A percentile compares a stretch with the other conserved stretches of the same genome.
phyloP scores from a whole-genome alignment of 2,329 filamentous ascomycete genomes.

The Trichoderma cornu-damae region DNA sequence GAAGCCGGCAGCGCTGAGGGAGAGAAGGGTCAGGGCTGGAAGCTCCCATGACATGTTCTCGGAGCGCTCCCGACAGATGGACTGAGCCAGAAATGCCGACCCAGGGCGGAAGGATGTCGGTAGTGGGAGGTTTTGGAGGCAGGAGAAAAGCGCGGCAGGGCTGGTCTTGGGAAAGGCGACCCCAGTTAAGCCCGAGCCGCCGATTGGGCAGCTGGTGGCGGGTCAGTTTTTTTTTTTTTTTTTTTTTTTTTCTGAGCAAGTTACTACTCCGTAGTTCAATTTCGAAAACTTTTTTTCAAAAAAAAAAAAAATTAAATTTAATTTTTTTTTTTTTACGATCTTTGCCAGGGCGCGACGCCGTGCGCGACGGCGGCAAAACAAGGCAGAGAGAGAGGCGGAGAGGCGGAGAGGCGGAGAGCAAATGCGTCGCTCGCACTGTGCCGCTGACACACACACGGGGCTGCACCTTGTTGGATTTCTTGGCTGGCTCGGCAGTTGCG shows the following conservation, averaged over 20 bases:
- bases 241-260: not conserved
- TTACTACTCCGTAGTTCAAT: too few species aligned
- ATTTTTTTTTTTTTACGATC: not conserved
- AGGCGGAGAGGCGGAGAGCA: too few species aligned
- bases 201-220: constrained; percentile 24
- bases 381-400: too few species aligned
- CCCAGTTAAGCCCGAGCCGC: constrained; percentile 27
- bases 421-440: too few species aligned
- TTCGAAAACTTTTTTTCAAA: too few species aligned
- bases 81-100: constrained; percentile 17
- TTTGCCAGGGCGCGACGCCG: too few species aligned
- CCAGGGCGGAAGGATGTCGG: constrained; percentile 24
- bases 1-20: constrained; percentile 36
- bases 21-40: constrained; percentile 37
- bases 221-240: not conserved
- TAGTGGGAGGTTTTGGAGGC: constrained; percentile 28
- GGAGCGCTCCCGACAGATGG: constrained; percentile 26
- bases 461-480: too few species aligned
- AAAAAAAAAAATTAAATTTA: too few species aligned
- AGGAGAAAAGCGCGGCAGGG: constrained; percentile 20
- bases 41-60: constrained; percentile 44
- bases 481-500: too few species aligned
- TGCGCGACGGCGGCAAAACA: too few species aligned
- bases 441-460: too few species aligned
- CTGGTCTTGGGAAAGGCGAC: constrained; percentile 24